phyloP scores from a whole-genome alignment of 192 early-diverging fungal species.

The Allomyces macrogynus region DNA sequence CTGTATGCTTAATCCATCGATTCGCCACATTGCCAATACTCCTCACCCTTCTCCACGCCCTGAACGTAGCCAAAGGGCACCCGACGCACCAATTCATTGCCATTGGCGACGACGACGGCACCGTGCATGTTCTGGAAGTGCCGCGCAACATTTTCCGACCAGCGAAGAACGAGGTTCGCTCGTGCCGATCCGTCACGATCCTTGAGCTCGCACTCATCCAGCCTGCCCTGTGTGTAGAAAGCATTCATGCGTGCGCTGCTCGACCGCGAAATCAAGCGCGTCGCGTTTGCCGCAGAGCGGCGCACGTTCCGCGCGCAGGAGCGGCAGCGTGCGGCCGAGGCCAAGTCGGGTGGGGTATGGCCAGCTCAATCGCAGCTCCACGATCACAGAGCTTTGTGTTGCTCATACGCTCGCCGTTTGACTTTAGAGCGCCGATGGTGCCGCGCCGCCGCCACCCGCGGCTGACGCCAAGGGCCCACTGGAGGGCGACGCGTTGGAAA shows the following conservation, averaged over 20 bases:
- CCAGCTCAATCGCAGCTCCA: too few relatives aligned
- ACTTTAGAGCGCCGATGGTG: background rate
- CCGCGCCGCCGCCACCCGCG: background rate
- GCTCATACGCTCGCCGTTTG: background rate
- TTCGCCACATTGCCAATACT: too few relatives aligned
- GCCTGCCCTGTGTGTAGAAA: background rate
- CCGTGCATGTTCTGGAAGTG: conserved; percentile 38
- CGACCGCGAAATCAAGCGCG: background rate
- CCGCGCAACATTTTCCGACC: conserved; percentile 27
- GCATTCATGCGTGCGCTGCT: background rate
- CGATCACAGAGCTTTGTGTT: background rate
- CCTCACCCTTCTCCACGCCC: too few relatives aligned
- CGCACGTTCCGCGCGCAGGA: background rate
- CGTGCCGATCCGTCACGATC: too few relatives aligned
- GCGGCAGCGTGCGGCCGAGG: background rate
- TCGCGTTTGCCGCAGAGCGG: background rate
- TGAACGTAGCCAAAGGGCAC: background rate
- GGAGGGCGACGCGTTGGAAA: background rate
- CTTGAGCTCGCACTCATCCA: too few relatives aligned
- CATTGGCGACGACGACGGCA: conserved; percentile 39
- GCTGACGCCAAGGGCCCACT: background rate
- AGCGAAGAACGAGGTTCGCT: conserved; percentile 30
- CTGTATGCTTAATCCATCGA: background rate
- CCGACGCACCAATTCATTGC: conserved; percentile 30
- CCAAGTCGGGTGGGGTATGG: background rate